Percentiles rank a stretch among this genome's conserved stretches.
Evolutionary conservation across 1,139 yeast species (phyloP).

Genomic region (Blastobotrys elegans): DNA sequence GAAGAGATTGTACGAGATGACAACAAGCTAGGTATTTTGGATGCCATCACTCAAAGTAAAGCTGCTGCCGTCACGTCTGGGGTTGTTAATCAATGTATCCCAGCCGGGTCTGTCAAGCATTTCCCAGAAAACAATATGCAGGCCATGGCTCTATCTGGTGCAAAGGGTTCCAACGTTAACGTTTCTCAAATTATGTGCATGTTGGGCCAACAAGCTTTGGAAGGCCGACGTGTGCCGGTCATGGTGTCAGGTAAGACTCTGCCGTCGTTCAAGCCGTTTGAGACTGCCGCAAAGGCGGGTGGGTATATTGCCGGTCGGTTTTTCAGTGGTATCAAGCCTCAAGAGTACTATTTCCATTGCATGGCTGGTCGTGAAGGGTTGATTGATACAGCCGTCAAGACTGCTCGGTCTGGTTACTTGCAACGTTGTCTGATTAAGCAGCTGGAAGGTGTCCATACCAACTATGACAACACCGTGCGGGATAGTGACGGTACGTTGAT

Average conservation of each 20-base stretch:
- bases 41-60: conserved; percentile 93
- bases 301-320: conserved; percentile 97
- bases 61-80: conserved; percentile 88
- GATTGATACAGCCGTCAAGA: conserved; percentile 98
- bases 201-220: conserved; percentile 97
- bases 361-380: conserved; percentile 99
- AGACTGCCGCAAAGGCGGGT: conserved; percentile 97
- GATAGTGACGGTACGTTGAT: conserved; percentile 92
- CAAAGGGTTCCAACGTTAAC: conserved; percentile 97
- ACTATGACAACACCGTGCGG: conserved; percentile 92
- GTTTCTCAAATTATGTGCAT: conserved; percentile 99
- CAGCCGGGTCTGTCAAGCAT: conserved; percentile 90
- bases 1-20: conserved; percentile 96
- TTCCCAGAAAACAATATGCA: conserved; percentile 98
- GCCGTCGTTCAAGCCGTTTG: conserved; percentile 95
- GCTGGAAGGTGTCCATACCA: conserved; percentile 92
- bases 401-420: conserved; percentile 96
- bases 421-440: conserved; percentile 98
- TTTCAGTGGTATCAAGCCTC: conserved; percentile 98
- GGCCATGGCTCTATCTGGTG: conserved; percentile 98
- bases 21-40: conserved; percentile 84
- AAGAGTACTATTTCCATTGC: conserved; percentile 99
- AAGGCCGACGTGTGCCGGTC: conserved; percentile 98
- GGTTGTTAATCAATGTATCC: conserved; percentile 92
- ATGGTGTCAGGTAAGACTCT: conserved; percentile 98